Evolutionary conservation across 495 filamentous ascomycete species (phyloP), one percentile per base, ranked within the genome.

Genomic region (Lasiosphaeria hispida): DNA sequence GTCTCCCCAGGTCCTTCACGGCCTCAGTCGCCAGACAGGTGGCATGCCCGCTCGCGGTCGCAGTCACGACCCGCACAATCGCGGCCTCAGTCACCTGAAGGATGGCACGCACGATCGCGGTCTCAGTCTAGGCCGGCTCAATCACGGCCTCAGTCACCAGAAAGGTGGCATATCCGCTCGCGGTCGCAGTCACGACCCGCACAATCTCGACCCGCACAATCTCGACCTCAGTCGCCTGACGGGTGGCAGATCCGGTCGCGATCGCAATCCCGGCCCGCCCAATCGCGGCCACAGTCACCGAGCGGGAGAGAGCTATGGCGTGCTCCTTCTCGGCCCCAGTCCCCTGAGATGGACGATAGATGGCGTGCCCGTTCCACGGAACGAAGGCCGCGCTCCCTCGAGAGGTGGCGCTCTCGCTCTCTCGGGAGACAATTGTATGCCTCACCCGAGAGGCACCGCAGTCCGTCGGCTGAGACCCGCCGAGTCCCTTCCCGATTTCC

Each of bases 11-110:
- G 65, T 10, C 33, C 36, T 19, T 52, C 49, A 37, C 18, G 33
- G 15, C 49, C 49, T 36, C 58, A 34, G 14, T 66, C 61, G 10
- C 61, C 63, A 4, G 61, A 64, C 18, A 61, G 59, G 15, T 50
- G 43, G 18, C 51, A 52, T 30, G 23, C 23, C 23, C 23, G 23
- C 23, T 30, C 23, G 23, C 23, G 23, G 5, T 30, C 23, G 23
- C 23, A 30, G 23, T 30, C 23, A 5, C 23, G 23, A 5, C 23
- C 23, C 23, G 23, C 23, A 30, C 23, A 30, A 5, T 30, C 23
- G 5, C 23, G 34, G 15, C 41, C 45, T n/a, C 45, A 15, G 7
- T 48, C 45, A 15, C 48, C 48, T 34, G 48, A 51, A 37, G 15
- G 4, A 51, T 30, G 48, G 48, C 48, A 38, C n/a, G 8, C 48